Percentiles rank a stretch among this genome's conserved stretches.
These are phyloP conservation scores for Didymella lethalis DNA, from an alignment of 2,329 filamentous ascomycete species.

Conservation along the genomic window DNA sequence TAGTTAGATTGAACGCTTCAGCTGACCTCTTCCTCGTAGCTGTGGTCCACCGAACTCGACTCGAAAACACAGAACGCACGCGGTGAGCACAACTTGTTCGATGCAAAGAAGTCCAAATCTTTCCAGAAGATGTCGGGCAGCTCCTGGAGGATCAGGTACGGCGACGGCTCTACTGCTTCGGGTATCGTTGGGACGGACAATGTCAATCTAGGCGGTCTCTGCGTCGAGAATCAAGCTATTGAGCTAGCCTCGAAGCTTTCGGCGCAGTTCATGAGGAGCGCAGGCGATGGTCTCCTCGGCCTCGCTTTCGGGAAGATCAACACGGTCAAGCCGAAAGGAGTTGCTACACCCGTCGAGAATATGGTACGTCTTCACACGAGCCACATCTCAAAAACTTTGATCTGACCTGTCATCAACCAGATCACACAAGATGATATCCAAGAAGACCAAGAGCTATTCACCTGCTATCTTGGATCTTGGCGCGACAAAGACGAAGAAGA, in stretches of 20 bases:
- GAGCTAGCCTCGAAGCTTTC: conserved; percentile 69
- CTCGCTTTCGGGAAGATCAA: conserved; percentile 67
- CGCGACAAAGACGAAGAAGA: conserved; percentile 57
- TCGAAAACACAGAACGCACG: conserved; percentile 51
- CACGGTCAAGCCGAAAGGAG: conserved; percentile 58
- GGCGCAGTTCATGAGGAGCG: conserved; percentile 57
- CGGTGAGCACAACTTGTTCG: conserved; percentile 65
- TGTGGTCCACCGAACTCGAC: conserved; percentile 38
- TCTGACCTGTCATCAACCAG: background rate
- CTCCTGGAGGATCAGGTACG: conserved; percentile 68
- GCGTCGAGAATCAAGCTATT: conserved; percentile 66
- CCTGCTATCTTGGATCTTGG: conserved; percentile 67
- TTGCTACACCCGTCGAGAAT: conserved; percentile 66
- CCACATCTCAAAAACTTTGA: background rate
- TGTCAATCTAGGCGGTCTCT: conserved; percentile 66
- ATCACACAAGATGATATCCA: conserved; percentile 65
- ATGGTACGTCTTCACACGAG: conserved; percentile 40
- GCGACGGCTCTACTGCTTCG: conserved; percentile 67
- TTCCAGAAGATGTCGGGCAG: conserved; percentile 54
- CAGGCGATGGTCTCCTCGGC: conserved; percentile 66
- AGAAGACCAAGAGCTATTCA: conserved; percentile 64
- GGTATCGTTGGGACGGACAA: conserved; percentile 71
- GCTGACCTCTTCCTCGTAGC: conserved; percentile 8
- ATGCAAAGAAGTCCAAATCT: conserved; percentile 47
- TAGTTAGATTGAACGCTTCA: background rate